phyloP scores from a whole-genome alignment of 2,329 filamentous ascomycete species.

The Neopestalotiopsis rosae region DNA sequence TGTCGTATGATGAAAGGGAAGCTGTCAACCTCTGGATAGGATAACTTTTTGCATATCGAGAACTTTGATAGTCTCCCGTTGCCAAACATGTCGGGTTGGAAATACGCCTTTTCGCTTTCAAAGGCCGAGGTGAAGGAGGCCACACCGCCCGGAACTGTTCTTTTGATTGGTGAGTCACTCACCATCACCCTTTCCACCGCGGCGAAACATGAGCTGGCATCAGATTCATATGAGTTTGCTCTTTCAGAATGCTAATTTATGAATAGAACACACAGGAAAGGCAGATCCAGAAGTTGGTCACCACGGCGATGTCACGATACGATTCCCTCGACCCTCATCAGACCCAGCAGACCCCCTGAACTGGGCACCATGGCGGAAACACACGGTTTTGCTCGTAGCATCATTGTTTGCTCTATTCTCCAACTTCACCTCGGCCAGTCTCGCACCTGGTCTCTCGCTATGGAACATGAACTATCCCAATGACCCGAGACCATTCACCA shows the following conservation, averaged over 20 bases:
- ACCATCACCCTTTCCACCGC: too few species aligned
- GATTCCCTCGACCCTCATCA: constrained; percentile 30
- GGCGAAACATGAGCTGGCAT: background rate
- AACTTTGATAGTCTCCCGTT: background rate
- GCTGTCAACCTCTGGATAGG: background rate
- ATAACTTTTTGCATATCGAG: background rate
- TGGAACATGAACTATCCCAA: constrained; percentile 37
- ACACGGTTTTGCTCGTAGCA: constrained; percentile 30
- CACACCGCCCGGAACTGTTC: constrained; percentile 28
- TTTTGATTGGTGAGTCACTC: constrained; percentile 23
- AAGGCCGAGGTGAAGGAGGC: constrained; percentile 24
- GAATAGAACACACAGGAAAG: constrained; percentile 7
- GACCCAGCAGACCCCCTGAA: constrained; percentile 44
- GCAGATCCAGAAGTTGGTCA: background rate
- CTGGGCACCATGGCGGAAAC: constrained; percentile 39
- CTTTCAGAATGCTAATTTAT: background rate
- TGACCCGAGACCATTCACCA: constrained; percentile 24
- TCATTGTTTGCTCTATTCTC: constrained; percentile 40
- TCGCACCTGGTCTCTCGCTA: constrained; percentile 39
- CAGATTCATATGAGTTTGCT: background rate
- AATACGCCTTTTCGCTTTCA: constrained; percentile 27
- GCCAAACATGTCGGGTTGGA: constrained; percentile 24
- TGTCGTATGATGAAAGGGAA: background rate
- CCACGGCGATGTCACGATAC: constrained; percentile 20
- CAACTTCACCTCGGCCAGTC: constrained; percentile 38